A percentile compares a stretch with the other conserved stretches of the same genome.
Conservation (phyloP, 306 rosid species). For the Lathyrus oleraceus region DNA sequence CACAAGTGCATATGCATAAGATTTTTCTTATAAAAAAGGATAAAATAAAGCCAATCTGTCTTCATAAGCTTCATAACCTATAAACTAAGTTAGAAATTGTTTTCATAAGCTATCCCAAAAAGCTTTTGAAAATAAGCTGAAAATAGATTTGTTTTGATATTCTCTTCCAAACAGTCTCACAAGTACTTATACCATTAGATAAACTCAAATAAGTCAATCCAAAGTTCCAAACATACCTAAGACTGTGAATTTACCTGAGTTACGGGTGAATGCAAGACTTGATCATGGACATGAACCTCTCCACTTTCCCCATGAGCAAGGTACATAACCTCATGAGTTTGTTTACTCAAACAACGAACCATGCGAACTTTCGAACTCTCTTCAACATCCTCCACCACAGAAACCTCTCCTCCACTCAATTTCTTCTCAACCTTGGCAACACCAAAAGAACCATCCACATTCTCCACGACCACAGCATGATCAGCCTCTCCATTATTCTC, state of each 20-base stretch:
- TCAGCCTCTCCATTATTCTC: background rate
- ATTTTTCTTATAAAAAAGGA: background rate
- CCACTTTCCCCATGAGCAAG: slow-evolving; percentile 42
- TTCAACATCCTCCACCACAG: slow-evolving; percentile 29
- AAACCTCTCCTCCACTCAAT: slow-evolving; percentile 41
- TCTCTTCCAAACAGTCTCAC: background rate
- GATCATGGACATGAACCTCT: slow-evolving; percentile 35
- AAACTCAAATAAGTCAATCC: background rate
- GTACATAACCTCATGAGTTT: slow-evolving; percentile 29
- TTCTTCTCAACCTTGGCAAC: slow-evolving; percentile 2
- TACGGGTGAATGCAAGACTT: slow-evolving; percentile 35
- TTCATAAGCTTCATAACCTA: background rate
- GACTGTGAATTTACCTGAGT: slow-evolving; percentile 46
- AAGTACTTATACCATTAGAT: background rate
- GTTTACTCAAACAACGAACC: slow-evolving; percentile 42
- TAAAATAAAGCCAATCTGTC: background rate
- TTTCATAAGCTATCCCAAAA: background rate
- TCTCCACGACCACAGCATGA: slow-evolving; percentile 2
- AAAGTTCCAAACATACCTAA: background rate
- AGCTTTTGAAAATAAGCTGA: background rate
- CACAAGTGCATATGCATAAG: background rate
- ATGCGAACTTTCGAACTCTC: slow-evolving; percentile 35
- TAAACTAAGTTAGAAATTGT: background rate
- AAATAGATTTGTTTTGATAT: background rate
- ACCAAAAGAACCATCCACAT: slow-evolving; percentile 28